Evolutionary conservation across 169 alveolate species (phyloP).

Genomic region (Plasmodium knowlesi): DNA sequence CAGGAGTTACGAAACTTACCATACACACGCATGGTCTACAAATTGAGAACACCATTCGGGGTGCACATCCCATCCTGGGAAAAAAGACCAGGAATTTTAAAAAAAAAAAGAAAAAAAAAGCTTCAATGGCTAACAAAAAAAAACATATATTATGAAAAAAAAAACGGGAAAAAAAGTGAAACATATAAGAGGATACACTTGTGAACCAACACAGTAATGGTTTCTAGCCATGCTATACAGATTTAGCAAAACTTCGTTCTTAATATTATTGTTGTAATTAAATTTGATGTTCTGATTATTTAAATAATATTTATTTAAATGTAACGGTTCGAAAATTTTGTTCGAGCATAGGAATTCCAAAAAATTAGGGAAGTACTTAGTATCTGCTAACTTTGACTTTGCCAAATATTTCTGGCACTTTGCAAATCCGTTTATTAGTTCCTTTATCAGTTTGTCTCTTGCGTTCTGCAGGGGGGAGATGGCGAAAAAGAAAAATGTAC

Average conservation of each 20-base stretch:
- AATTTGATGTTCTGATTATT: constrained; percentile 46
- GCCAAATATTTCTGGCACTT: constrained; percentile 18
- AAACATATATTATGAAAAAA: constrained; percentile 51
- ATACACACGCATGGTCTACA: neutral
- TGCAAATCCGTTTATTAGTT: neutral
- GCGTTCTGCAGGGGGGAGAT: constrained; percentile 3
- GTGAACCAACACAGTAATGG: constrained; percentile 68
- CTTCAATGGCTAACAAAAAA: constrained; percentile 23
- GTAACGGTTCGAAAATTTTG: constrained; percentile 23
- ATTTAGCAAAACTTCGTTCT: constrained; percentile 56
- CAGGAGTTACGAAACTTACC: neutral
- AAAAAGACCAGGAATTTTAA: neutral
- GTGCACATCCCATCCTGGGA: neutral
- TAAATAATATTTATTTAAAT: constrained; percentile 56
- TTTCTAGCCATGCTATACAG: constrained; percentile 58
- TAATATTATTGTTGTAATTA: constrained; percentile 21
- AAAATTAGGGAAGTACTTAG: constrained; percentile 47
- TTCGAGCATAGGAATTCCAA: constrained; percentile 63
- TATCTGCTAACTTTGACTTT: neutral
- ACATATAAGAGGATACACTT: constrained; percentile 47
- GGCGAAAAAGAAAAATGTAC: neutral
- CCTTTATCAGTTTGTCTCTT: constrained; percentile 19
- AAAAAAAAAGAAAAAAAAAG: neutral
- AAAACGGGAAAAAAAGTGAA: constrained; percentile 62
- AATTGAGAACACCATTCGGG: neutral